These are phyloP conservation scores for Odontarrhena argentea DNA, from an alignment of 345 rosid genomes.

Conservation along the genomic window DNA sequence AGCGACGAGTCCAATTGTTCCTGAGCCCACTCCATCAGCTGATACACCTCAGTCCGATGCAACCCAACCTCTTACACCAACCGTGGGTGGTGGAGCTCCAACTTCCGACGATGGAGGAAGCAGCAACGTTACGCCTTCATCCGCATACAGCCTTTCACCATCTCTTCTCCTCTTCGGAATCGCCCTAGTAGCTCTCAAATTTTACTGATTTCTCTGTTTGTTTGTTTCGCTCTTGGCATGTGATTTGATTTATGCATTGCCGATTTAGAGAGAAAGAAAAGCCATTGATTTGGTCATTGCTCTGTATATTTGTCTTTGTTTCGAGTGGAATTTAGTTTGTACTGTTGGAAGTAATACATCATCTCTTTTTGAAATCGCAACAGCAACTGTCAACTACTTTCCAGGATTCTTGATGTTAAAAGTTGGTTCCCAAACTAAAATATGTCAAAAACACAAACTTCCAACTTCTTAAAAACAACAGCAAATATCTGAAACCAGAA, in stretches of 20 bases:
- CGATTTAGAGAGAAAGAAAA: not conserved
- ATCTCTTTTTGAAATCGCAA: not conserved
- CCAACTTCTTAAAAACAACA: conserved; percentile 7
- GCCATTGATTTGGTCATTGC: conserved; percentile 27
- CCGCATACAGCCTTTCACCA: conserved; percentile 51
- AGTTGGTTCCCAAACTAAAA: not conserved
- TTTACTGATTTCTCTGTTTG: conserved; percentile 35
- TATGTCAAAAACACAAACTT: conserved; percentile 20
- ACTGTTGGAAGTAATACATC: conserved; percentile 13
- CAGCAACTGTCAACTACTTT: not conserved
- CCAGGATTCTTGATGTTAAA: conserved; percentile 8
- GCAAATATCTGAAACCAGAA: conserved; percentile 13
- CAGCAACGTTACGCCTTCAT: conserved; percentile 57
- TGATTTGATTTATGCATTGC: conserved; percentile 16
- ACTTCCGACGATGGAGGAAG: conserved; percentile 49
- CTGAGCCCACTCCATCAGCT: conserved; percentile 60
- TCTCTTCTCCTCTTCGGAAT: conserved; percentile 50
- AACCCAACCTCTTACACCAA: conserved; percentile 60
- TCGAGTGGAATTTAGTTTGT: conserved; percentile 29
- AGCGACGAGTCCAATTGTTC: conserved; percentile 55
- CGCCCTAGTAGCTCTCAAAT: conserved; percentile 48
- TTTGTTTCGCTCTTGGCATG: not conserved
- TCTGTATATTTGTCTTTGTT: conserved; percentile 21
- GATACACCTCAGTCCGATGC: conserved; percentile 57
- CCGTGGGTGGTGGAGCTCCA: conserved; percentile 43